Conservation (phyloP, 176 grass and related monocot genomes). For the Aegilops longissima region DNA sequence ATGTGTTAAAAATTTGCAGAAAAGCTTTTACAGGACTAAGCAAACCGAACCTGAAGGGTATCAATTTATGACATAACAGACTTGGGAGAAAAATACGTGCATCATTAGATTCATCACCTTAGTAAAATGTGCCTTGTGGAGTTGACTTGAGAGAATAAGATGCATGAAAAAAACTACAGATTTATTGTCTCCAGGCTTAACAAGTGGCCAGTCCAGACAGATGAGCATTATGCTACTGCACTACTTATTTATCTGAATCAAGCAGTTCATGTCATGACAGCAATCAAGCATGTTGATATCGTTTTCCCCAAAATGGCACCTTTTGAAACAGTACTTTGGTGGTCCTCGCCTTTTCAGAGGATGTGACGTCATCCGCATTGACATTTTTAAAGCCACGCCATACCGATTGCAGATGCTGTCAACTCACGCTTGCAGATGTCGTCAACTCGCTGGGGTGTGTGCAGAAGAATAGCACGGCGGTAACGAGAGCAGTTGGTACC, state of each 20-base stretch:
- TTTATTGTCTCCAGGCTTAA: slow-evolving; percentile 7
- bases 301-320: too few relatives aligned
- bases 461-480: too few relatives aligned
- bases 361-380: too few relatives aligned
- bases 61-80: not conserved
- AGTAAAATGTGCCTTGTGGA: not conserved
- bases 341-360: too few relatives aligned
- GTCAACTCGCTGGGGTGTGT: too few relatives aligned
- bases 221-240: not conserved
- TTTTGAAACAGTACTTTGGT: too few relatives aligned
- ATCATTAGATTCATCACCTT: not conserved
- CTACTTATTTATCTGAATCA: slow-evolving; percentile 20
- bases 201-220: not conserved
- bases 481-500: too few relatives aligned
- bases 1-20: not conserved
- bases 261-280: slow-evolving; percentile 34
- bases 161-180: not conserved
- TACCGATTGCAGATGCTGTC: too few relatives aligned
- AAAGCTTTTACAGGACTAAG: not conserved
- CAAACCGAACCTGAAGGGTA: not conserved
- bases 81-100: not conserved
- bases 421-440: too few relatives aligned
- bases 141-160: not conserved
- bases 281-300: slow-evolving; percentile 30
- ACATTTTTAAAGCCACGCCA: too few relatives aligned